Evolutionary conservation across 495 filamentous ascomycete species (phyloP).

Genomic region (Penicillium dipodomyicola): DNA sequence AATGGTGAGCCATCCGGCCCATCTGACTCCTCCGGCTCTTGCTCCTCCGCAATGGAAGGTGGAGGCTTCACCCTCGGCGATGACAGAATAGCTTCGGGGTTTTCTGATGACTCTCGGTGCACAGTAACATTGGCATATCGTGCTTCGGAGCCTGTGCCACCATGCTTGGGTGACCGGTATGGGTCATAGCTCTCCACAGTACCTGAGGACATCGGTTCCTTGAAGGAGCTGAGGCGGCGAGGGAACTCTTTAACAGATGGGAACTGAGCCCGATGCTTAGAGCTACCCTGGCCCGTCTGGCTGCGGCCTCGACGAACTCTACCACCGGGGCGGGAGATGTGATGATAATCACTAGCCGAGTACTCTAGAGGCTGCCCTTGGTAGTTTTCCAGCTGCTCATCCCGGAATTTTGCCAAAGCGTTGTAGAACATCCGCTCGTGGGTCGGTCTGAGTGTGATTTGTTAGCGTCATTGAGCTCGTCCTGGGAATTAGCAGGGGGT

Average conservation of each 20-base stretch:
- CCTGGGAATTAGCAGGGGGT: neutral
- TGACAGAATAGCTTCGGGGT: neutral
- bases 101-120: slow-evolving; percentile 45
- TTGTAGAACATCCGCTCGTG: slow-evolving; percentile 91
- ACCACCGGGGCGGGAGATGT: slow-evolving; percentile 52
- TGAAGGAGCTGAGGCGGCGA: slow-evolving; percentile 41
- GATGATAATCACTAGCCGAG: slow-evolving; percentile 85
- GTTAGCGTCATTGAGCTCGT: slow-evolving; percentile 6
- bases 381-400: slow-evolving; percentile 83
- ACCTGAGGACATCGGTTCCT: slow-evolving; percentile 45
- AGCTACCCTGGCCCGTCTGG: slow-evolving; percentile 31
- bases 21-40: slow-evolving; percentile 19
- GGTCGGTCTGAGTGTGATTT: slow-evolving; percentile 55
- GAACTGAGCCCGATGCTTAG: slow-evolving; percentile 62
- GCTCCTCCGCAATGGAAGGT: slow-evolving; percentile 28
- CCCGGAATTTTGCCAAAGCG: slow-evolving; percentile 72
- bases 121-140: slow-evolving; percentile 64
- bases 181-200: slow-evolving; percentile 75
- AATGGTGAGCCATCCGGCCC: slow-evolving; percentile 31
- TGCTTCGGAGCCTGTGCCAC: slow-evolving; percentile 34
- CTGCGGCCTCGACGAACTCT: slow-evolving; percentile 21
- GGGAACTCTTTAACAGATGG: slow-evolving; percentile 65
- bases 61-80: slow-evolving; percentile 22
- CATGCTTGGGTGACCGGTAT: slow-evolving; percentile 65
- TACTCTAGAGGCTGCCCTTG: slow-evolving; percentile 65